Evolutionary conservation across 2,329 filamentous ascomycete genomes (phyloP).

Genomic region (Colletotrichum sp.): DNA sequence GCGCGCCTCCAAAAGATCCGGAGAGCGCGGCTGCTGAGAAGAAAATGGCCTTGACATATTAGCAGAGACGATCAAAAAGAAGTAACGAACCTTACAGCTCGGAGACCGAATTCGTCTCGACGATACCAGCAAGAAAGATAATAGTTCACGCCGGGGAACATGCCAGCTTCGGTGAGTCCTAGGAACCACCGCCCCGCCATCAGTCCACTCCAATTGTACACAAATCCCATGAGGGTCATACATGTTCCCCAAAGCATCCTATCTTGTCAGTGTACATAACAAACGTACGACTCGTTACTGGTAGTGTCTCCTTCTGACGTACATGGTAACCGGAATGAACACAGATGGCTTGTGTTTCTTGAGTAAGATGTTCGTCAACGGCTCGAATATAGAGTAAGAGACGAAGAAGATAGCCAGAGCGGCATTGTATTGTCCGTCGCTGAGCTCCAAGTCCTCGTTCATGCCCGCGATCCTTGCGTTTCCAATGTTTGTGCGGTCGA

Average conservation of each 20-base stretch:
- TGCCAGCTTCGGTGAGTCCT: conserved; percentile 75
- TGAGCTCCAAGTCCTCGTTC: conserved; percentile 44
- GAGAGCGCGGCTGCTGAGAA: conserved; percentile 83
- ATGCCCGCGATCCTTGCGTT: conserved; percentile 54
- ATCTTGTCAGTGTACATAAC: conserved; percentile 24
- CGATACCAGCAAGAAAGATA: conserved; percentile 88
- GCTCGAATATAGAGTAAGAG: conserved; percentile 70
- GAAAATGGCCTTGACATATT: conserved; percentile 64
- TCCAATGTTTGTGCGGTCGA: conserved; percentile 56
- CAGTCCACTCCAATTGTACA: conserved; percentile 66
- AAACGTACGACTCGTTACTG: background rate
- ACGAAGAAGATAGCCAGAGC: conserved; percentile 70
- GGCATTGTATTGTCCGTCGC: conserved; percentile 64
- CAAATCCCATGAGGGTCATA: conserved; percentile 74
- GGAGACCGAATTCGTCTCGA: conserved; percentile 78
- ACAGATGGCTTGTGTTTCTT: conserved; percentile 77
- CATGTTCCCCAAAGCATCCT: conserved; percentile 69
- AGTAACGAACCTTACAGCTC: conserved; percentile 46
- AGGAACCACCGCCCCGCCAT: conserved; percentile 75
- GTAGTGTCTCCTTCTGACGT: background rate
- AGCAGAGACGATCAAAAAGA: background rate
- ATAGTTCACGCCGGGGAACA: conserved; percentile 80
- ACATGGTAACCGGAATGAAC: conserved; percentile 85
- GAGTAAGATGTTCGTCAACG: conserved; percentile 79
- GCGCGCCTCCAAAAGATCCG: conserved; percentile 77